Evolutionary conservation across 257 asterid genomes (phyloP).

Genomic region (Lycium ferocissimum): DNA sequence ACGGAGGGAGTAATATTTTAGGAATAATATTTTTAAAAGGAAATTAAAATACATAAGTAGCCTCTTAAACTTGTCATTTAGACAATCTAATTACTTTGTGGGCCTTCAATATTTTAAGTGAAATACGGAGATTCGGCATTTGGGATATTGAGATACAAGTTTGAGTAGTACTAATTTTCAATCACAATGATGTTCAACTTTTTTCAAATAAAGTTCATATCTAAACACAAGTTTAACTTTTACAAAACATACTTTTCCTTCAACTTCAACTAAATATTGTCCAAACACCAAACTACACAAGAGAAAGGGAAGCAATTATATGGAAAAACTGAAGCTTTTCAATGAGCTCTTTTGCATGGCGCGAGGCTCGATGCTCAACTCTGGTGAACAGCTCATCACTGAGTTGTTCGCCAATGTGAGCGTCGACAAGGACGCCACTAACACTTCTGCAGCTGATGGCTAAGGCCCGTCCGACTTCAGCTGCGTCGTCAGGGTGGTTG

Average conservation of each 20-base stretch:
- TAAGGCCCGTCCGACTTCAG: constrained; percentile 84
- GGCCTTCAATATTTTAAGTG: neutral
- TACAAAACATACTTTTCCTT: neutral
- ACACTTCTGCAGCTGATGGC: constrained; percentile 90
- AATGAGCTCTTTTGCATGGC: constrained; percentile 71
- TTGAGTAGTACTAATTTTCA: neutral
- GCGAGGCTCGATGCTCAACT: constrained; percentile 66
- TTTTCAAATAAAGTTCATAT: neutral
- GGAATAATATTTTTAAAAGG: neutral
- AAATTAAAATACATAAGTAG: neutral
- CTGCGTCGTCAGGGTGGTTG: constrained; percentile 68
- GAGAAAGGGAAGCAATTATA: constrained; percentile 87
- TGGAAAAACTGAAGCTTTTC: constrained; percentile 86
- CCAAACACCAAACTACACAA: constrained; percentile 41
- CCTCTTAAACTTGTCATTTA: too few relatives aligned
- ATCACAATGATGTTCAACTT: neutral
- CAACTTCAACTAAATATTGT: neutral
- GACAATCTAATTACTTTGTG: too few relatives aligned
- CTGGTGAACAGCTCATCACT: constrained; percentile 76
- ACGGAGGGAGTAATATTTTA: too few relatives aligned
- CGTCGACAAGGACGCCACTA: constrained; percentile 86
- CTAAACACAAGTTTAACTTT: neutral
- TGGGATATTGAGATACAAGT: neutral
- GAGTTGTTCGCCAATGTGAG: constrained; percentile 80
- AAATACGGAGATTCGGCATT: neutral